Evolutionary conservation across 352 stramenopile species (phyloP), one percentile per base, ranked within the genome.

Genomic region (Phytophthora rubi): DNA sequence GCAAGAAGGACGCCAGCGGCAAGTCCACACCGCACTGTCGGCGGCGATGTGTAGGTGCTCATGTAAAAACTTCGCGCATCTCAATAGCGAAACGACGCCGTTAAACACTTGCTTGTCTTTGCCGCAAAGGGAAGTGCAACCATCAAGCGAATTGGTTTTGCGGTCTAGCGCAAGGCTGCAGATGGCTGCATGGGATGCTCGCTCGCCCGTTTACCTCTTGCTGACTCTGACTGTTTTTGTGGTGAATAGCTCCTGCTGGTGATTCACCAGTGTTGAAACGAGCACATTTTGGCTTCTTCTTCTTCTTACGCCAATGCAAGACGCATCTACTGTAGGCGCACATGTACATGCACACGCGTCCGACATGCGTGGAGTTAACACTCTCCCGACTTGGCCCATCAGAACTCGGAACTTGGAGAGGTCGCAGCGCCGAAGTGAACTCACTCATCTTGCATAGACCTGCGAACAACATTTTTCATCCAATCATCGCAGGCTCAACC

Each of bases 361-460:
- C 18, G 35, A 42, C 35, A 42, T 42, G 35, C 35, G 44, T 21
- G 44, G 15, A 49, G 44, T 49, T 49, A 26, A 49, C 44, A 23
- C 44, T 23, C 44, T 12, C 10, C 10, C 35, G 15, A 4, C 13
- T 16, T 42, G 13, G 12, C 18, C 15, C 44, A 21, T 21, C 18
- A 49, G 44, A 15, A 49, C 15, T 49, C 44, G 44, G 15, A 49
- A 49, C 12, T 4, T 15, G 8, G 18, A 42, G 10, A 42, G 35
- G 35, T 16, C 35, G 15, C n/a, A 8, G 44, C 44, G 7, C 23
- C 23, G 23, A 49, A 49, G 44, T 23, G 44, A 49, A 59, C 53
- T 59, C 33, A 59, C 53, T 59, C 33, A 49, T 59, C 44, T 49
- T 49, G 44, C 44, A 49, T 12, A 49, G 44, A 49, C 44, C 15